Evolutionary conservation across 768 basidiomycete genomes (phyloP), one percentile per base, ranked within the genome.

Genomic region (Agaricus blazei): DNA sequence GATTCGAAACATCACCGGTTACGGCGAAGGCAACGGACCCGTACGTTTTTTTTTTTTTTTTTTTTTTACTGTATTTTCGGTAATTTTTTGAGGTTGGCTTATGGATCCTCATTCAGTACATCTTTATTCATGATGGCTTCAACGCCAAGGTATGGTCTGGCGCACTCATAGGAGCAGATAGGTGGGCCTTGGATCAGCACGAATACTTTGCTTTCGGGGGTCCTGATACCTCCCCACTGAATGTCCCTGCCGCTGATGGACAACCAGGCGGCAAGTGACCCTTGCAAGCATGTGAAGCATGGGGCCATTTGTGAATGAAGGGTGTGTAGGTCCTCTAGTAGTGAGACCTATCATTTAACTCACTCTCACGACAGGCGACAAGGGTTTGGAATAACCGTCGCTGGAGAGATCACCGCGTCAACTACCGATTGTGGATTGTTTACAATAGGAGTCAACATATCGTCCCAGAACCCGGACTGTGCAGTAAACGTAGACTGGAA

Each of bases 351-450:
- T 57, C 31, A 58, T 26, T 41, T 56, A 36, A 53, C 61, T 56
- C 34, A 50, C 46, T 24, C 31, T 46, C 28, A 46, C 19, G 19
- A 46, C 60, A 79, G 77, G 58, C 65, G 74, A 60, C 56, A 60
- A 47, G 58, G 60, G 34, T 90, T 91, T 62, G 93, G 93, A 9
- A 69, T 93, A 40, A 83, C 83, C 12, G 64, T 86, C 26, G 83
- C 83, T 0, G 93, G 90, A 42, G 93, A 95, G 68, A 93, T 87
- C 68, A 82, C 86, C 51, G 76, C 76, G 2, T 85, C 82, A 9
- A 76, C 74, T 61, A 90, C 87, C 63, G 75, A 81, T 51, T 90
- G 89, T 62, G 87, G 66, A 8, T 59, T 72, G 12, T 70, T 66
- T 54, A 52, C 72, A 26, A 58, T 54, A 1, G 68, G 68, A 9